These are phyloP conservation scores for Pseudozyma flocculosa DNA, from an alignment of 1,284 basidiomycete species.

Conservation along the genomic window DNA sequence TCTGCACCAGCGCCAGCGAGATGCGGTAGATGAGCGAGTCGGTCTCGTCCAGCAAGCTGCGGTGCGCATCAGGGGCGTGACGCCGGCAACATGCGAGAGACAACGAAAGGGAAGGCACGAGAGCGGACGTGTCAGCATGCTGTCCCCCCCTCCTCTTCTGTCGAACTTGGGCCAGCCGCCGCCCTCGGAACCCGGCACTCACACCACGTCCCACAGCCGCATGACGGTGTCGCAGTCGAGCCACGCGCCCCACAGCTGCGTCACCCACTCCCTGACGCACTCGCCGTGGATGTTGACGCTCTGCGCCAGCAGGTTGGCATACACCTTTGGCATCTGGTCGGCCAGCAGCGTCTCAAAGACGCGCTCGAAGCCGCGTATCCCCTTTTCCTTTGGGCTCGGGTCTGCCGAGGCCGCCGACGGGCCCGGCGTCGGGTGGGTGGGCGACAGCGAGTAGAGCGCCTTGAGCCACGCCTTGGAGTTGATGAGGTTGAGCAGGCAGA, in stretches of 20 bases:
- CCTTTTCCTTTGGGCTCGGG: conserved; percentile 19
- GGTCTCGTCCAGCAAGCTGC: conserved; percentile 39
- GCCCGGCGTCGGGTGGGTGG: no score
- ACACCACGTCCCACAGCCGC: conserved; percentile 50
- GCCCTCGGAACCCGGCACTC: no score
- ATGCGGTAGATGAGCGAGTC: conserved; percentile 46
- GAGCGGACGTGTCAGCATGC: not conserved
- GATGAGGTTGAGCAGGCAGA: conserved; percentile 78
- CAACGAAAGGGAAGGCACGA: not conserved
- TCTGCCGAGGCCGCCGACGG: no score
- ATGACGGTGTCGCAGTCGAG: conserved; percentile 48
- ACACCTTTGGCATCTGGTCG: conserved; percentile 88
- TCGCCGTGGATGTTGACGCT: conserved; percentile 28
- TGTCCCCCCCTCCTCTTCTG: no score
- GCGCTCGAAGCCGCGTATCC: conserved; percentile 60
- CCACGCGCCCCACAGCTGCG: conserved; percentile 38
- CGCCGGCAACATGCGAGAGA: not conserved
- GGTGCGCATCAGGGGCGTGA: not conserved
- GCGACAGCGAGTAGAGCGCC: conserved; percentile 42
- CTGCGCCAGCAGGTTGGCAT: conserved; percentile 49
- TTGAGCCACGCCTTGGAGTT: conserved; percentile 45
- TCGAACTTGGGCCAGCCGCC: no score
- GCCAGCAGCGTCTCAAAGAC: conserved; percentile 89
- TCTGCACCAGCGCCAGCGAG: conserved; percentile 45
- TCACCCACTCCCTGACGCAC: conserved; percentile 43